Percentiles rank a stretch among this genome's conserved stretches.
phyloP scores from a whole-genome alignment of 495 filamentous ascomycete genomes.

The Clavariopsis aquatica region DNA sequence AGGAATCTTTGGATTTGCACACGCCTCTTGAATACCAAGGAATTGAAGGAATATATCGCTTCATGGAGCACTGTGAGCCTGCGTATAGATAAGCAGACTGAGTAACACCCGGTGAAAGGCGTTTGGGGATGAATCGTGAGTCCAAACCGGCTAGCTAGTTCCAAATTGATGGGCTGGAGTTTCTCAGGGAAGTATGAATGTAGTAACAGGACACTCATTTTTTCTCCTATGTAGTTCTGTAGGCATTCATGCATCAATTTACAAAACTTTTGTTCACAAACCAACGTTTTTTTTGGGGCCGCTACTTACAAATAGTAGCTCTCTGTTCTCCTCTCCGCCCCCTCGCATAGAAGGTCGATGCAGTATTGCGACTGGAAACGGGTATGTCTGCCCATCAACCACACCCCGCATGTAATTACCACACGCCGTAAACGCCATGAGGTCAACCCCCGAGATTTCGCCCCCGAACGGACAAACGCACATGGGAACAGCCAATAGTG shows the following conservation, averaged over 20 bases:
- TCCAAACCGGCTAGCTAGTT: conserved; percentile 3
- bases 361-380: not conserved
- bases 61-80: conserved; percentile 81
- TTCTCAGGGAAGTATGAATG: not conserved
- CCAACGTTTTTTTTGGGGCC: too few species aligned
- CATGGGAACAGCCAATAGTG: not conserved
- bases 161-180: conserved; percentile 13
- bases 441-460: too few species aligned
- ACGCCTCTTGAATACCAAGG: conserved; percentile 68
- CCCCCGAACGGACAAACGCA: too few species aligned
- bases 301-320: too few species aligned
- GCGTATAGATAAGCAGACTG: conserved; percentile 46
- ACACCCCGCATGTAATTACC: too few species aligned
- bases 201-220: conserved; percentile 9
- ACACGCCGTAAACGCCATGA: too few species aligned
- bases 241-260: not conserved
- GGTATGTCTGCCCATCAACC: not conserved
- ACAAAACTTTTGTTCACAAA: not conserved
- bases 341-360: too few species aligned
- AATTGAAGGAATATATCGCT: conserved; percentile 80
- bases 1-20: conserved; percentile 42
- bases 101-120: not conserved
- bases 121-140: not conserved
- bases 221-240: conserved; percentile 19
- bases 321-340: too few species aligned